Conservation (phyloP, 2,329 filamentous ascomycete genomes). For the Daldinia eschscholtzii region DNA sequence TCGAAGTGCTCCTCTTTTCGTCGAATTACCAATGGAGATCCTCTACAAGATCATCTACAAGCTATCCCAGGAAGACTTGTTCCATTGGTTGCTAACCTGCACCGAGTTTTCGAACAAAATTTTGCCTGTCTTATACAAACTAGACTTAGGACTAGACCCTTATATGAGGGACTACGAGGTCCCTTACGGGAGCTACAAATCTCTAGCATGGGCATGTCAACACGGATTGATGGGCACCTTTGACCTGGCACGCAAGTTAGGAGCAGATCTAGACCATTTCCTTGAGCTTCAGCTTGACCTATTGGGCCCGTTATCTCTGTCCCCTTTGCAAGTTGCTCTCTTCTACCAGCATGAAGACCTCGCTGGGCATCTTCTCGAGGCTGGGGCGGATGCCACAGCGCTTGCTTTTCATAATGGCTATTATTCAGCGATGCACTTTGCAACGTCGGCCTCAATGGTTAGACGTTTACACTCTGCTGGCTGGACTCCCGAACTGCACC, state of each 20-base stretch:
- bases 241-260: not conserved
- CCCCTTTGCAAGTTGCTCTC: not conserved
- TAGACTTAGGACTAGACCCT: not conserved
- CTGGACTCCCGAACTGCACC: not conserved
- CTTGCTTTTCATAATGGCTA: not conserved
- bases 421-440: conserved; percentile 7
- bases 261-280: conserved; percentile 6
- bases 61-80: not conserved
- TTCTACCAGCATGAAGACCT: not conserved
- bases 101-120: not conserved
- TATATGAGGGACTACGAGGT: not conserved
- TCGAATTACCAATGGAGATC: not conserved
- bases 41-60: not conserved
- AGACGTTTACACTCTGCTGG: not conserved
- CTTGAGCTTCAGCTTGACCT: not conserved
- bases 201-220: conserved; percentile 8
- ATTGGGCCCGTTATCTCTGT: not conserved
- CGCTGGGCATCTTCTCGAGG: not conserved
- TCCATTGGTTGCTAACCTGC: not conserved
- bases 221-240: not conserved
- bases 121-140: conserved; percentile 1
- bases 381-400: not conserved
- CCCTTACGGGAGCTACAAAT: conserved; percentile 1
- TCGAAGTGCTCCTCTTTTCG: not conserved
- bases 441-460: not conserved